A percentile compares a stretch with the other conserved stretches of the same genome.
Evolutionary conservation across 305 asterid genomes (phyloP).

Genomic region (Fraxinus dipetala): DNA sequence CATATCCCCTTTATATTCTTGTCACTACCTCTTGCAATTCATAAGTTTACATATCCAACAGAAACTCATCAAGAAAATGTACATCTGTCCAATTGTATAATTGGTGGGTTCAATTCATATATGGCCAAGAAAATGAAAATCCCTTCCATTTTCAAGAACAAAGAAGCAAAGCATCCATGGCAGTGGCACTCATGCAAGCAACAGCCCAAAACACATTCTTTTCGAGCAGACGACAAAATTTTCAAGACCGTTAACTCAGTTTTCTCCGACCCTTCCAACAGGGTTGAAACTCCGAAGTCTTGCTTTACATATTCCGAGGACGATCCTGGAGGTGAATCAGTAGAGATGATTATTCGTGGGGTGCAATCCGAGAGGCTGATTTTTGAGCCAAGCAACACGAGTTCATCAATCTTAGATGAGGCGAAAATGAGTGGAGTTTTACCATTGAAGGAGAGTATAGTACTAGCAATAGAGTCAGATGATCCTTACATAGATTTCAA

Average conservation of each 20-base stretch:
- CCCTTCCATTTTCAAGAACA: constrained; percentile 2
- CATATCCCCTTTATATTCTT: neutral
- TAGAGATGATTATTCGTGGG: constrained; percentile 24
- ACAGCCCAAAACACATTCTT: neutral
- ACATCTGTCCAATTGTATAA: neutral
- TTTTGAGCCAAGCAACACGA: constrained; percentile 41
- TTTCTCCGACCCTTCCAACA: neutral
- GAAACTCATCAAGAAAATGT: neutral
- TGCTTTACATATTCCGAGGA: neutral
- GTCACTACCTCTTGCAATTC: neutral
- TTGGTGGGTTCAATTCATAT: neutral
- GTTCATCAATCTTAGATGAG: constrained; percentile 31
- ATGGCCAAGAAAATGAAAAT: constrained; percentile 2
- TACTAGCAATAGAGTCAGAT: constrained; percentile 37
- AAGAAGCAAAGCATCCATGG: constrained; percentile 1
- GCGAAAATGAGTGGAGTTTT: neutral
- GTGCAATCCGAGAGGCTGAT: constrained; percentile 41
- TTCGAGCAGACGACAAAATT: neutral
- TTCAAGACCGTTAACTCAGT: neutral
- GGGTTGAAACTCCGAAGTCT: neutral
- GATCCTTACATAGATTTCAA: constrained; percentile 50
- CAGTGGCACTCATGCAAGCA: constrained; percentile 1
- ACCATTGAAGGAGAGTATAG: constrained; percentile 33
- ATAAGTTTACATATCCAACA: neutral
- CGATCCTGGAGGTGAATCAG: neutral